Conservation (phyloP, 306 rosid species). For the Mimosa pudica region DNA sequence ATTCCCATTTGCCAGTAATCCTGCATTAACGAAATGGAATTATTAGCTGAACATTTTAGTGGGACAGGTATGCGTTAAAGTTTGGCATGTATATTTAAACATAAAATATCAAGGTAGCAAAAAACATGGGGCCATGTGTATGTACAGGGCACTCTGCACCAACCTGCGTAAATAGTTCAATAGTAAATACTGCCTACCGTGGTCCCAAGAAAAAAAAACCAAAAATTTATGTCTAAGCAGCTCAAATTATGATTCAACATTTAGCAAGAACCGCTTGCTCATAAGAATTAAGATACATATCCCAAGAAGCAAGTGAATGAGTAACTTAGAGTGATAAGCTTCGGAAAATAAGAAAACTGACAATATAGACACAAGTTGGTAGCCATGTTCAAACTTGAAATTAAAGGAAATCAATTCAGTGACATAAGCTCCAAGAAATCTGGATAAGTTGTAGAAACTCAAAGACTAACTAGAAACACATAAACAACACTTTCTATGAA, state of each 20-base stretch:
- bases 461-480: background rate
- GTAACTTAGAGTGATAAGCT: background rate
- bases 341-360: background rate
- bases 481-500: background rate
- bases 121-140: background rate
- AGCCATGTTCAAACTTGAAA: background rate
- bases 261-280: background rate
- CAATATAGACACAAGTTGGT: background rate
- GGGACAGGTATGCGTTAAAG: background rate
- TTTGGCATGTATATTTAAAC: background rate
- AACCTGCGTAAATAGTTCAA: background rate
- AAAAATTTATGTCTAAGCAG: background rate
- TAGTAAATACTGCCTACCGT: background rate
- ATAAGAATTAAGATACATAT: background rate
- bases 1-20: conserved; percentile 65
- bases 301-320: background rate
- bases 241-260: background rate
- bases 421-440: background rate
- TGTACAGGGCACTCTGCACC: background rate
- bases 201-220: background rate
- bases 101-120: background rate
- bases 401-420: background rate
- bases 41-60: background rate
- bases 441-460: background rate
- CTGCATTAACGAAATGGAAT: conserved; percentile 32